phyloP scores from a whole-genome alignment of 2,329 filamentous ascomycete genomes.

The Arthrinium phaeospermum region DNA sequence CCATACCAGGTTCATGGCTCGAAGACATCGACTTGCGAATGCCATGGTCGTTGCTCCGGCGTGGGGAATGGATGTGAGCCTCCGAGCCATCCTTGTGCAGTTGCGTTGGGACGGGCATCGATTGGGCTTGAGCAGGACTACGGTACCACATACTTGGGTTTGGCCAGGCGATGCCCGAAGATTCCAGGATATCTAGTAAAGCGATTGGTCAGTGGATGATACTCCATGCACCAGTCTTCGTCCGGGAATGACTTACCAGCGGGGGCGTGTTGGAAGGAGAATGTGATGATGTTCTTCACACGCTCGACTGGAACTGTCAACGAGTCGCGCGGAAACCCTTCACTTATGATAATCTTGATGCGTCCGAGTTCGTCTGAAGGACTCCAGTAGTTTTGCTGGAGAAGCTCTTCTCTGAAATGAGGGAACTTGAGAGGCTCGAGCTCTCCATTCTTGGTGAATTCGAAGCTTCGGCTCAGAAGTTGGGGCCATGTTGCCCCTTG shows the following conservation, averaged over 20 bases:
- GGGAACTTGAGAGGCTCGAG: slow-evolving; percentile 73
- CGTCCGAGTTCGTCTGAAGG: slow-evolving; percentile 73
- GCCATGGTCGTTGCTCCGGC: slow-evolving; percentile 39
- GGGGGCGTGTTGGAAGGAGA: slow-evolving; percentile 87
- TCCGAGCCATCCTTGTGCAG: slow-evolving; percentile 54
- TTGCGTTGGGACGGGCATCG: slow-evolving; percentile 48
- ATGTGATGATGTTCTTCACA: slow-evolving; percentile 74
- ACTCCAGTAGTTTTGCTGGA: slow-evolving; percentile 74
- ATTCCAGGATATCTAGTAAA: slow-evolving; percentile 71
- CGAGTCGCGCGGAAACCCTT: slow-evolving; percentile 68
- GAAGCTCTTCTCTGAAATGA: slow-evolving; percentile 69
- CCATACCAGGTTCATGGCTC: slow-evolving; percentile 25
- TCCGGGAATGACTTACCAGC: slow-evolving; percentile 58
- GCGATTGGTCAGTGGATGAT: slow-evolving; percentile 27
- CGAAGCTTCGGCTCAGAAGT: slow-evolving; percentile 52
- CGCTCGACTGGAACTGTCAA: slow-evolving; percentile 63
- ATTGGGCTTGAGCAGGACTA: slow-evolving; percentile 45
- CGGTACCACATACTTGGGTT: slow-evolving; percentile 72
- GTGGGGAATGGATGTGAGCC: slow-evolving; percentile 69
- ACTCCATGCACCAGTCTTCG: not conserved
- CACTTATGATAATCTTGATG: slow-evolving; percentile 77
- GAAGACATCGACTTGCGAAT: slow-evolving; percentile 28
- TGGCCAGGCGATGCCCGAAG: slow-evolving; percentile 79
- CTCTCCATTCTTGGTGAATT: slow-evolving; percentile 62
- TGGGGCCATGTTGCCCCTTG: slow-evolving; percentile 57